Base-by-base conservation (phyloP, 371 early-diverging fungal genomes). In the Cokeromyces recurvatus region DNA sequence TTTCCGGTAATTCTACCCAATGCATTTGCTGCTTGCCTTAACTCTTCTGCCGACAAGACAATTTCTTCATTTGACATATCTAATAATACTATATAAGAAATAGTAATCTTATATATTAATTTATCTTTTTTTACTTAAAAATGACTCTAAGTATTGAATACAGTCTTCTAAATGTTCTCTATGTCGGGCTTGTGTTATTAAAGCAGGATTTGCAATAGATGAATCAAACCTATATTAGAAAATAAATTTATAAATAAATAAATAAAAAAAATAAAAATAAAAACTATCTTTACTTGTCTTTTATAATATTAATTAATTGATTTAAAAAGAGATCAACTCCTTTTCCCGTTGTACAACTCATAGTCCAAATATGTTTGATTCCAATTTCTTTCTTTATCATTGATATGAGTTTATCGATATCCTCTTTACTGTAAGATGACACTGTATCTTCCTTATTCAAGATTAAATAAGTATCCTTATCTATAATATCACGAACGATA, bases 11-110 rank as follows among this genome's bases (percentile, higher is more conserved):
- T 87, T 48, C 79, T 69, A 5, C 89, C 88, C 8, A 91, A 41
- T 1, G 82, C 78, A 25, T 81, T 67, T 3, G 83, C 82, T 6
- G 89, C 90, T 21, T 70, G 68, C 8, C 89, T 76, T 48, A 91
- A 66, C 57, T 89, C 91, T 59, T 91, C 91, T 14, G 90, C 90
- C 4, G 77, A 81, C 39, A 90, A 58, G 5, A 91, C 90, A 14
- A 85, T 64, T 40, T 81, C 78, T 9, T 64, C 52, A 4, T 34
- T 36, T 22, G 71, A 62, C 44, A 64, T 50, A 17, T 51, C 75
- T 71, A 44, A 12, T n/a, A 48, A 19, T 11, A 42, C n/a, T n/a
- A n/a, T n/a, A n/a, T n/a, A n/a, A 11, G 0, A 20, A 46, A 15
- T 34, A 52, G 24, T 8, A 4, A 37, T 17, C n/a, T n/a, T n/a